Percentiles rank a stretch among this genome's conserved stretches.
These are phyloP conservation scores for Heliamphora pulchella DNA, from an alignment of 179 eudicot species.

Conservation along the genomic window DNA sequence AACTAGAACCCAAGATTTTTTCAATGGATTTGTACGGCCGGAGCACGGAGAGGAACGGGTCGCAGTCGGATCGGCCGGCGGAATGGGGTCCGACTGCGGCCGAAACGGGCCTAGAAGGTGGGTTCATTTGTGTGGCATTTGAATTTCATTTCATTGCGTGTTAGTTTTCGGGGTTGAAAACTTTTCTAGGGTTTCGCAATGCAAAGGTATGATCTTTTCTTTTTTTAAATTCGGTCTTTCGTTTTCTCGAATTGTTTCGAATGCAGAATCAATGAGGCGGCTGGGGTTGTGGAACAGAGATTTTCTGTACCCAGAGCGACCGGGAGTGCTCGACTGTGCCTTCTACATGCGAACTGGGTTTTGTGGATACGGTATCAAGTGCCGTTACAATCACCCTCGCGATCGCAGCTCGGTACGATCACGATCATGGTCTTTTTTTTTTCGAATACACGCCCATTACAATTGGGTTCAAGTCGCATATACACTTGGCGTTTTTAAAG, in stretches of 20 bases:
- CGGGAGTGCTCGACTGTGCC: conserved; percentile 69
- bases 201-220: neutral
- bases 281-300: conserved; percentile 46
- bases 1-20: neutral
- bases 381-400: conserved; percentile 86
- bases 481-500: neutral
- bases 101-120: conserved; percentile 67
- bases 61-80: conserved; percentile 44
- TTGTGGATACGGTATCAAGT: conserved; percentile 68
- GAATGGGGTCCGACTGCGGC: conserved; percentile 40
- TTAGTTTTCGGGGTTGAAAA: conserved; percentile 14
- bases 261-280: conserved; percentile 73
- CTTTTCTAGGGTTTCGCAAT: conserved; percentile 12
- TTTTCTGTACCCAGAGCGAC: conserved; percentile 69
- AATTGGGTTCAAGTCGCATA: neutral
- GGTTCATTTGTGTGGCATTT: conserved; percentile 15
- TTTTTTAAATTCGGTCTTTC: neutral
- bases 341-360: conserved; percentile 81
- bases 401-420: conserved; percentile 41
- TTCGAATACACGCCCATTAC: conserved; percentile 2
- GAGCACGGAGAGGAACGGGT: conserved; percentile 34
- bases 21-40: conserved; percentile 73
- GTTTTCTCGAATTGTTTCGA: conserved; percentile 18
- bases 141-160: conserved; percentile 14
- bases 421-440: neutral